Evolutionary conservation across 768 basidiomycete species (phyloP).

Genomic region (Lactarius tabidus): DNA sequence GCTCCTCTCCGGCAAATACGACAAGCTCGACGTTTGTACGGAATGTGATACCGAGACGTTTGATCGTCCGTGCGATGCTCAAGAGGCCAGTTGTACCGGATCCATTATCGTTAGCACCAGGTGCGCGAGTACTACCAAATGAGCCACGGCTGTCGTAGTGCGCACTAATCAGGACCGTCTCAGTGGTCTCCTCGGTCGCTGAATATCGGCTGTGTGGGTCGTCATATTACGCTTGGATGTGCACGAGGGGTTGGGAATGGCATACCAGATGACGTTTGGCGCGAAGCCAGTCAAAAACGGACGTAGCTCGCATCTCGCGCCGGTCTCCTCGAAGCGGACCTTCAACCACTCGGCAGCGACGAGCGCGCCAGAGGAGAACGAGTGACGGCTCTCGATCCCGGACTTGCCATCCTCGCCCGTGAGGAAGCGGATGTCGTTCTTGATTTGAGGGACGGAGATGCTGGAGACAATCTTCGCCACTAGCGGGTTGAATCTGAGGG

Average conservation of each 20-base stretch:
- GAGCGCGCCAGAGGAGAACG: constrained; percentile 64
- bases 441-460: constrained; percentile 62
- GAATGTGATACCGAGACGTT: constrained; percentile 62
- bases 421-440: constrained; percentile 70
- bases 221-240: background rate
- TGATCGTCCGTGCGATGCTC: constrained; percentile 73
- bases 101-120: constrained; percentile 62
- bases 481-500: constrained; percentile 63
- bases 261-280: constrained; percentile 84
- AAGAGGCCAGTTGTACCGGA: constrained; percentile 69
- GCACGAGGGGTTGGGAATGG: background rate
- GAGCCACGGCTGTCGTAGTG: constrained; percentile 93
- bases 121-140: constrained; percentile 70
- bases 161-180: constrained; percentile 70
- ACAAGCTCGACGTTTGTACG: constrained; percentile 73
- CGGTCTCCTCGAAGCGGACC: constrained; percentile 63
- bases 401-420: constrained; percentile 80
- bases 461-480: constrained; percentile 66
- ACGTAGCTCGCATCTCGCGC: constrained; percentile 66
- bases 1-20: constrained; percentile 89
- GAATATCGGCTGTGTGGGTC: constrained; percentile 49
- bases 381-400: constrained; percentile 74
- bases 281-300: constrained; percentile 69
- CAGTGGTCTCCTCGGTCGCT: constrained; percentile 49
- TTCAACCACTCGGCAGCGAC: constrained; percentile 75